phyloP scores from a whole-genome alignment of 1,284 basidiomycete genomes.

The Sporisorium exsertum region DNA sequence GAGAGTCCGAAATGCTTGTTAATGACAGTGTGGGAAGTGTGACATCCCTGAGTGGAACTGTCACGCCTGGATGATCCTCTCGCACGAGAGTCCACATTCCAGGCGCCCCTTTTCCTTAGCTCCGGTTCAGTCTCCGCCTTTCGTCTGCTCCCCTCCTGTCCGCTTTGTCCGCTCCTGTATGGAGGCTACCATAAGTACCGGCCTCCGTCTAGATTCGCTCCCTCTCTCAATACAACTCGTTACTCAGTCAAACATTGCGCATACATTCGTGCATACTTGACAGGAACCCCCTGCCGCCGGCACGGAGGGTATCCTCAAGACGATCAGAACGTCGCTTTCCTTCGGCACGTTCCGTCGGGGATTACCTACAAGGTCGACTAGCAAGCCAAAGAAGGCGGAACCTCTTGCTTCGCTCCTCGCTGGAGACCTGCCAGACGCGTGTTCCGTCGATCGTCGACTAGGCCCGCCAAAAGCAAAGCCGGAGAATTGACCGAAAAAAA shows the following conservation, averaged over 20 bases:
- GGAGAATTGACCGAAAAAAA: conserved; percentile 5
- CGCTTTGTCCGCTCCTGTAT: too few relatives aligned
- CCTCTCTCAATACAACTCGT: too few relatives aligned
- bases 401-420: not conserved
- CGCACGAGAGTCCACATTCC: too few relatives aligned
- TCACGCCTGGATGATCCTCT: too few relatives aligned
- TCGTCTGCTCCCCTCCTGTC: too few relatives aligned
- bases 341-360: not conserved
- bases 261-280: too few relatives aligned
- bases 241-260: too few relatives aligned
- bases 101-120: too few relatives aligned
- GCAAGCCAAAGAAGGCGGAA: not conserved
- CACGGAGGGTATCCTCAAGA: not conserved
- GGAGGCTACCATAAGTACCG: too few relatives aligned
- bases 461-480: not conserved
- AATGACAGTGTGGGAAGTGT: not conserved
- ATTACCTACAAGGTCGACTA: not conserved
- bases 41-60: not conserved
- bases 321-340: not conserved
- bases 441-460: not conserved
- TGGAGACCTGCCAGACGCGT: not conserved
- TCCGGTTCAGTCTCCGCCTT: too few relatives aligned
- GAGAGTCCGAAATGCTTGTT: not conserved
- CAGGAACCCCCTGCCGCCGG: not conserved
- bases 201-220: too few relatives aligned